phyloP scores from a whole-genome alignment of 208 protist genomes.

The Naegleria lovaniensis region DNA sequence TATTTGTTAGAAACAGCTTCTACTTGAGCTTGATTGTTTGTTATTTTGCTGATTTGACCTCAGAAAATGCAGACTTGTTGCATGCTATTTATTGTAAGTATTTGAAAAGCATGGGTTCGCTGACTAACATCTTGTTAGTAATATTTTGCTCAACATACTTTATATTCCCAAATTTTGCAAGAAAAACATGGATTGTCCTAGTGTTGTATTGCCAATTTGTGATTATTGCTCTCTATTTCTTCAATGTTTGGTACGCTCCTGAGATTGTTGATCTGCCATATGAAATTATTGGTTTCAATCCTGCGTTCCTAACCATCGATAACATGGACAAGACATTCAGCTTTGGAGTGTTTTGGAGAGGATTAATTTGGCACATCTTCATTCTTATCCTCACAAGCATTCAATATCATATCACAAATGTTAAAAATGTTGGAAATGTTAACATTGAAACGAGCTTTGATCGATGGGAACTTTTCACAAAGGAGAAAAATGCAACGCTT shows the following conservation, averaged over 20 bases:
- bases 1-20: not conserved
- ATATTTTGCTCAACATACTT: not conserved
- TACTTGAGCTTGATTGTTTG: not conserved
- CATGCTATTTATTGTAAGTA: slow-evolving; percentile 3
- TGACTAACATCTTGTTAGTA: not conserved
- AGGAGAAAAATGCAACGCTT: not conserved
- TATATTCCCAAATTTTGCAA: slow-evolving; percentile 6
- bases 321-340: not conserved
- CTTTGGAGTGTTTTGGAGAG: not conserved
- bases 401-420: not conserved
- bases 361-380: not conserved
- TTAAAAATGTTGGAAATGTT: not conserved
- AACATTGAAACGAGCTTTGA: not conserved
- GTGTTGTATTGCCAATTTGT: slow-evolving; percentile 15
- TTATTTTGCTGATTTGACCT: not conserved
- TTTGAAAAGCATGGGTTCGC: not conserved
- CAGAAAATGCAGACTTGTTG: not conserved
- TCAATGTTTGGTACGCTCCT: not conserved
- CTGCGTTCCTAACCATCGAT: not conserved
- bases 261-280: not conserved
- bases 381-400: not conserved
- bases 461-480: not conserved
- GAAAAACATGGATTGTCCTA: not conserved
- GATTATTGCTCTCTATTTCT: not conserved
- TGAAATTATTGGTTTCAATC: slow-evolving; percentile 5